A percentile compares a stretch with the other conserved stretches of the same genome.
Conservation (phyloP, 2,329 filamentous ascomycete genomes). For the Colletotrichum kahawae region DNA sequence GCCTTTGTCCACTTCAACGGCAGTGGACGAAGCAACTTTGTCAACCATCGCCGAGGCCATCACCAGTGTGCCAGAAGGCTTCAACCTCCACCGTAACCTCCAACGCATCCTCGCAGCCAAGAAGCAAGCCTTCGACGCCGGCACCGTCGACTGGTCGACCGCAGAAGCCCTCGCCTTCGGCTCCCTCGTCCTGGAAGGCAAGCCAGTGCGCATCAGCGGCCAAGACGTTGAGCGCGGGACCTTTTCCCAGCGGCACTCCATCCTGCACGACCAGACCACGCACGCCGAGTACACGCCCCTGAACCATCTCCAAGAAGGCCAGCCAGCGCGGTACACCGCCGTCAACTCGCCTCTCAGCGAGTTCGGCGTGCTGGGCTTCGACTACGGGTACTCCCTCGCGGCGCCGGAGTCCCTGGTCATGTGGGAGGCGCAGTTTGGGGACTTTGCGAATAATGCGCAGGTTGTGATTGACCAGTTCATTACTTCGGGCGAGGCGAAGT, state of each 20-base stretch:
- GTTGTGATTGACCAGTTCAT: constrained; percentile 99
- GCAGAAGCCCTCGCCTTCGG: constrained; percentile 96
- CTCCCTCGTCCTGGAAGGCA: constrained; percentile 85
- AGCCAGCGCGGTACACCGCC: constrained; percentile 87
- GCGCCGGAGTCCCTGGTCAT: constrained; percentile 96
- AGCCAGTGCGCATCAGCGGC: constrained; percentile 95
- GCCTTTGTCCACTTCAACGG: constrained; percentile 76
- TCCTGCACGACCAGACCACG: constrained; percentile 95
- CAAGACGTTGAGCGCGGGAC: constrained; percentile 99
- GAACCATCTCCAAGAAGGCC: constrained; percentile 84
- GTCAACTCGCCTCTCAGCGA: constrained; percentile 87
- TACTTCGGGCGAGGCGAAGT: constrained; percentile 95
- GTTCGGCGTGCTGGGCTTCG: constrained; percentile 83
- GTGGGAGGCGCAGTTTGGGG: constrained; percentile 99
- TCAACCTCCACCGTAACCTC: constrained; percentile 90
- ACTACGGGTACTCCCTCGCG: constrained; percentile 97
- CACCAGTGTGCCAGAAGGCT: constrained; percentile 79
- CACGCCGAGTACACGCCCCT: constrained; percentile 92
- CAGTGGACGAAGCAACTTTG: constrained; percentile 71
- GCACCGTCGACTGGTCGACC: constrained; percentile 96
- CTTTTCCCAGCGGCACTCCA: constrained; percentile 96
- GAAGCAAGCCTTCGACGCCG: constrained; percentile 88
- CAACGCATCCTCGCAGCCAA: constrained; percentile 92
- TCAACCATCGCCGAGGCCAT: constrained; percentile 83
- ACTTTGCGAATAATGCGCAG: constrained; percentile 99